A percentile compares a stretch with the other conserved stretches of the same genome.
These are phyloP conservation scores for Phylloboletellus chloephorus DNA, from an alignment of 1,284 basidiomycete species.

Conservation along the genomic window DNA sequence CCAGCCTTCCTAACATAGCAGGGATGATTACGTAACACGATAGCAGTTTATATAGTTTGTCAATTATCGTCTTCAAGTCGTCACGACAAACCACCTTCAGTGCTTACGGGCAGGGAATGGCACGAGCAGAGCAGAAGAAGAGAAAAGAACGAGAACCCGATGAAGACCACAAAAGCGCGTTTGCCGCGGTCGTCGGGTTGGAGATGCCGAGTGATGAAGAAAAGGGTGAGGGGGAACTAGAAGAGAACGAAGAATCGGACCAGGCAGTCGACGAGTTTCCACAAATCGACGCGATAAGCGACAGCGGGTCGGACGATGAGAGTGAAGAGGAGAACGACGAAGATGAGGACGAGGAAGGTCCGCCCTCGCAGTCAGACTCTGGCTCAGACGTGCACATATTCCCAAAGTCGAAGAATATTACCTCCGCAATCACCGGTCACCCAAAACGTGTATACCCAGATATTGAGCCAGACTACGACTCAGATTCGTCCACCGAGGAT, in stretches of 20 bases:
- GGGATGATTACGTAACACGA: constrained; percentile 17
- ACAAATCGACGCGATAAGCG: constrained; percentile 23
- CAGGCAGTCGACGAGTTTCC: constrained; percentile 43
- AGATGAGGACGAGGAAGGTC: constrained; percentile 22
- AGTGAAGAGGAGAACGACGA: constrained; percentile 32
- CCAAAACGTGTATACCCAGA: constrained; percentile 89
- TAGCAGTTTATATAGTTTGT: constrained; percentile 8
- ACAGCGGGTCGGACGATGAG: constrained; percentile 43
- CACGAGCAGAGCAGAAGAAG: constrained; percentile 36
- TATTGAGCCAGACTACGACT: constrained; percentile 95
- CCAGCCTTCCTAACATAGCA: too few species aligned
- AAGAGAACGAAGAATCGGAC: constrained; percentile 38
- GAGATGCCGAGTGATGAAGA: constrained; percentile 74
- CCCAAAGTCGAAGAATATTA: constrained; percentile 63
- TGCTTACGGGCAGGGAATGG: constrained; percentile 32
- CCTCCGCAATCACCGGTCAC: constrained; percentile 82
- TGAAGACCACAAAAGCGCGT: constrained; percentile 29
- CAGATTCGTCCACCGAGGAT: constrained; percentile 95
- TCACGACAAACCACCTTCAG: neutral
- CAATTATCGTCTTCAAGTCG: neutral
- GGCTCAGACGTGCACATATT: constrained; percentile 42
- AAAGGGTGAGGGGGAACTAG: constrained; percentile 37
- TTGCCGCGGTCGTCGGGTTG: constrained; percentile 42
- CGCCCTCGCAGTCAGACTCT: constrained; percentile 26
- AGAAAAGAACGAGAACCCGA: constrained; percentile 45